Base-by-base conservation (phyloP, 2,329 filamentous ascomycete species). In the Cercospora sp. region DNA sequence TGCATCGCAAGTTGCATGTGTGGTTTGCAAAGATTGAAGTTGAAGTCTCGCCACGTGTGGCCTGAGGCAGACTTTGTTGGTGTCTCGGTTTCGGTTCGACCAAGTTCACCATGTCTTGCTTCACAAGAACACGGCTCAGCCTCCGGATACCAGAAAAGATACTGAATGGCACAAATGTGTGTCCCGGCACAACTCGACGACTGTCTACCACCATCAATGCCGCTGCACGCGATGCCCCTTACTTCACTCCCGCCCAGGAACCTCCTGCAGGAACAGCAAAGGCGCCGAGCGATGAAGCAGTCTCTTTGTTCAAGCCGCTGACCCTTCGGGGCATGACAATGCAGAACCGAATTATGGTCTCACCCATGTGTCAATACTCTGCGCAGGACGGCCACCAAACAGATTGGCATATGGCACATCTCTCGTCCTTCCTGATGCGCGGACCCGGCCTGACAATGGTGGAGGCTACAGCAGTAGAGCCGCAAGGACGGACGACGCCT, bases 141-240 rank as follows among this genome's bases (percentile, higher is more conserved):
- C 9, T 23, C 18, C 18, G 20, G 18, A 12, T 20, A 10, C 45
- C 4, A 12, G 10, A 23, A 23, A 5, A 20, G 9, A 23, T 12
- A 18, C 18, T 20, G 20, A 79, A 91, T 57, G n/a, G 45, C 45
- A 51, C n/a, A 10, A 12, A 18, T 23, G 18, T 20, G 7, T 51
- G 45, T 8, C 18, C 18, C 45, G 45, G 20, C 18, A 12, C 45
- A 51, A 12, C 45, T 51, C 45, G 45, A 51, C n/a, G 45, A 23
- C 18, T 23, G n/a, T 51, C 18, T 51, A 51, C 45, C 45, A 51
- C 23, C 45, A 51, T 51, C 45, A 51, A 51, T 51, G 45, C 45
- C 45, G 45, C 45, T 51, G 45, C 45, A 10, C 45, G 45, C 45
- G 45, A 51, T 51, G 45, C 20, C 18, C 45, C 45, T 20, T 51